phyloP scores from a whole-genome alignment of 108 stramenopile species.

The Aurantiochytrium sp. region DNA sequence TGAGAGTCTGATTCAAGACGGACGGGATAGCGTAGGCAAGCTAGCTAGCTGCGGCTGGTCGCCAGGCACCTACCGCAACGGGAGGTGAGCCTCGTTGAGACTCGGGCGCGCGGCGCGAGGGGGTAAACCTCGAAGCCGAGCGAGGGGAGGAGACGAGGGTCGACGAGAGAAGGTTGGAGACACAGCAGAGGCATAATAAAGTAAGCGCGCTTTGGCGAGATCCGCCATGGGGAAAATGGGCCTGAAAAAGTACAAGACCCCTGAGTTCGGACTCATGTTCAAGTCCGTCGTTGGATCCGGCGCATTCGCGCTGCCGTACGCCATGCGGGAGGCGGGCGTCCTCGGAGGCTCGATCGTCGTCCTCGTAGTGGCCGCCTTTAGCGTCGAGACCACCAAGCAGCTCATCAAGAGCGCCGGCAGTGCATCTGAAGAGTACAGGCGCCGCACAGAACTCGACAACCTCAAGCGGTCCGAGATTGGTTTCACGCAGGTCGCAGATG shows the following conservation, averaged over 20 bases:
- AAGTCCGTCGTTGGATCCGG: background rate
- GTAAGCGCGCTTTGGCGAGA: no score
- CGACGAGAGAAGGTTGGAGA: no score
- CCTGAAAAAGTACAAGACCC: background rate
- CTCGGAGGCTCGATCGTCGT: background rate
- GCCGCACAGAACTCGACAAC: background rate
- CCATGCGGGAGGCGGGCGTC: background rate
- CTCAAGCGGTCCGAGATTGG: background rate
- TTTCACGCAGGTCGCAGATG: background rate
- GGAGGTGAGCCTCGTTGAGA: no score
- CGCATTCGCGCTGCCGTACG: background rate
- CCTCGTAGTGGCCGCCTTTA: background rate
- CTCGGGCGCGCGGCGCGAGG: no score
- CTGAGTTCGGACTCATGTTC: background rate
- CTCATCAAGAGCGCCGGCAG: background rate
- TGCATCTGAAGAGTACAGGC: background rate
- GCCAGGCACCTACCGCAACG: no score
- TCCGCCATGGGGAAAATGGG: no score
- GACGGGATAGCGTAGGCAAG: no score
- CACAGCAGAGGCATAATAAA: no score
- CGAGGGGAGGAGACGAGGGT: no score
- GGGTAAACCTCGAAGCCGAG: no score
- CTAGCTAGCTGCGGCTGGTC: no score
- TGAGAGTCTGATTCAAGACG: no score
- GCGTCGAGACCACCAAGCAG: slow-evolving; percentile 10